Evolutionary conservation across 805 yeast species (phyloP), one percentile per base, ranked within the genome.

Genomic region (Saturnispora dispora): DNA sequence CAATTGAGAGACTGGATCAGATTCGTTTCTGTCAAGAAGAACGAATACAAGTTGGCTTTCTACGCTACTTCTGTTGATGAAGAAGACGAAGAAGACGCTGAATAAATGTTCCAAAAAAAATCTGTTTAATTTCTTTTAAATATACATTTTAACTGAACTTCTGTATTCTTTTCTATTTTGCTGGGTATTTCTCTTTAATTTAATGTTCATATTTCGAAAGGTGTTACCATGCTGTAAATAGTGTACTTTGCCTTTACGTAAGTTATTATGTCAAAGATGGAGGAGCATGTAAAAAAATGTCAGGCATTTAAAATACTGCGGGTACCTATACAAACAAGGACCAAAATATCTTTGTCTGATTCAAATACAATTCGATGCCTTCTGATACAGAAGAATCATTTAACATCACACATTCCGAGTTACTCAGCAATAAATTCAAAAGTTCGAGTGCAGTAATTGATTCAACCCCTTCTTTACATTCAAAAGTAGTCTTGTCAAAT

Each of bases 1-100:
- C 95, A 88, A 79, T 87, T 91, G 81, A 89, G 97, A 83, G 98
- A 93, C 82, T 91, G 98, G 98, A 90, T 91, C 78, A 93, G 98
- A 83, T 90, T 91, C 71, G 96, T 91, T 64, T 87, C 98, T 62
- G 83, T 85, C 71, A 85, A 89, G 81, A 86, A 87, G 77, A 88
- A 90, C 85, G 83, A 82, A 75, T 93, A 93, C 88, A 86, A 86
- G 76, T 83, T 91, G 81, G 90, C 93, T 77, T 91, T 91, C 96
- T 93, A 88, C 96, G 88, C 95, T 76, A 93, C 91, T 74, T 89
- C 91, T 68, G 91, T 76, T 66, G 81, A 87, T 67, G 96, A 90
- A 69, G 97, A 90, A 70, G 88, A 82, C 66, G 96, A 86, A 73
- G 63, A 61, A 48, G 61, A 55, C 23, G 96, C 88, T 69, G 96